Percentiles rank a stretch among this genome's conserved stretches.
Evolutionary conservation across 148 eudicot genomes (phyloP).

Genomic region (Silene latifolia): DNA sequence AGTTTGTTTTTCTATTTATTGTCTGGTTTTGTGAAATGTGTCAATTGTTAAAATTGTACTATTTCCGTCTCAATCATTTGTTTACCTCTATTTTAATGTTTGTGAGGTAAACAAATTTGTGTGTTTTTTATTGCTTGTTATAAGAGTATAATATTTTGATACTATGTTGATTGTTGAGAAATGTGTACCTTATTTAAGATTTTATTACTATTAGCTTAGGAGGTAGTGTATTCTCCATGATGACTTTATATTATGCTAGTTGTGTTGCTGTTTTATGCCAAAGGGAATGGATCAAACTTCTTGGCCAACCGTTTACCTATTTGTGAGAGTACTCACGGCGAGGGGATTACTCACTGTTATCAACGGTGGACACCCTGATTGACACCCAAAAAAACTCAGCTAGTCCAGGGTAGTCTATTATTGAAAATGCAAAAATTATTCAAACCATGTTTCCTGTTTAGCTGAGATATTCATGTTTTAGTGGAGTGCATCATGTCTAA

Average conservation of each 20-base stretch:
- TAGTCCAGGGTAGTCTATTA: not conserved
- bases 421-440: not conserved
- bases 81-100: too few species aligned
- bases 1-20: not conserved
- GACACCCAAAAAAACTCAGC: too few species aligned
- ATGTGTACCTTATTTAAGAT: not conserved
- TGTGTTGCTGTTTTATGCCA: not conserved
- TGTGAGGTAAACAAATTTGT: too few species aligned
- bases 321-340: too few species aligned
- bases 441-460: not conserved
- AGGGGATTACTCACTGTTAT: too few species aligned
- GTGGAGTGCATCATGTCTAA: not conserved
- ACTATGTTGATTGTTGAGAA: not conserved
- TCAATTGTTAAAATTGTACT: too few species aligned
- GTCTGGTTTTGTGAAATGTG: too few species aligned
- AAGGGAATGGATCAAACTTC: too few species aligned
- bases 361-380: too few species aligned
- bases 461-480: not conserved
- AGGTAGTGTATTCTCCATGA: not conserved
- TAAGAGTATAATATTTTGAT: not conserved
- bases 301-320: too few species aligned
- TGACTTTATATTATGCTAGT: not conserved
- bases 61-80: too few species aligned
- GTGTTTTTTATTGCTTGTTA: slow-evolving; percentile 9
- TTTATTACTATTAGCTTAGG: not conserved